Base-by-base conservation (phyloP, 148 eudicot genomes). In the Oxyria digyna region DNA sequence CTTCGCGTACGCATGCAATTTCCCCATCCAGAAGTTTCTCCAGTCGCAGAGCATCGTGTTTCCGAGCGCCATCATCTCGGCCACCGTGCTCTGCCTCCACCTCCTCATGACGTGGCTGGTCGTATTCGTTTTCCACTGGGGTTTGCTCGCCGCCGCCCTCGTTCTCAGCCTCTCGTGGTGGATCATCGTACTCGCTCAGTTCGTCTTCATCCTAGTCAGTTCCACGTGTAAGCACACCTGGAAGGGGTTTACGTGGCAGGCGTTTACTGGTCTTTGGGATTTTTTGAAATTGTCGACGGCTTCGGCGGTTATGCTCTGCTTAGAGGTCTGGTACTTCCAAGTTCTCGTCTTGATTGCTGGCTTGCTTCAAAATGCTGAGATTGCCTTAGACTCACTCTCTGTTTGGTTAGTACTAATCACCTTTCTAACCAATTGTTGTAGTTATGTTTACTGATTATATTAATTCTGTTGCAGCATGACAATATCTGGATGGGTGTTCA, bases 261-360 rank as follows among this genome's bases (percentile, higher is more conserved):
- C 88, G 0, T 85, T 85, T 54, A 32, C 74, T 14, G 88, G 85
- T 8, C 76, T 85, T 0, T 76, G 82, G 77, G 72, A 38, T 1
- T 85, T 85, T 21, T 18, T 78, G 9, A 82, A 80, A 41, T n/a
- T 85, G 43, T 80, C 88, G 0, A 24, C 76, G 26, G 82, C 82
- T n/a, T 85, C 88, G 0, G 88, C 84, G 5, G 85, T 85, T 50
- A 85, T 85, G 88, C 42, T 85, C 46, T 85, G 88, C 68, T 66
- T 85, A 48, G 88, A 85, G 78, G 72, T 74, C 15, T 85, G 88
- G 88, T 85, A 82, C 35, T 69, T 32, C 12, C 85, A 85, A 70
- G 71, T 82, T 4, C n/a, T 85, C 62, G 84, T 80, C 10, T 29
- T 85, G 71, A 69, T 85, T 67, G 78, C 88, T 66, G 88, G 88